Evolutionary conservation across 2,329 filamentous ascomycete genomes (phyloP).

Genomic region (Xylariales sp.): DNA sequence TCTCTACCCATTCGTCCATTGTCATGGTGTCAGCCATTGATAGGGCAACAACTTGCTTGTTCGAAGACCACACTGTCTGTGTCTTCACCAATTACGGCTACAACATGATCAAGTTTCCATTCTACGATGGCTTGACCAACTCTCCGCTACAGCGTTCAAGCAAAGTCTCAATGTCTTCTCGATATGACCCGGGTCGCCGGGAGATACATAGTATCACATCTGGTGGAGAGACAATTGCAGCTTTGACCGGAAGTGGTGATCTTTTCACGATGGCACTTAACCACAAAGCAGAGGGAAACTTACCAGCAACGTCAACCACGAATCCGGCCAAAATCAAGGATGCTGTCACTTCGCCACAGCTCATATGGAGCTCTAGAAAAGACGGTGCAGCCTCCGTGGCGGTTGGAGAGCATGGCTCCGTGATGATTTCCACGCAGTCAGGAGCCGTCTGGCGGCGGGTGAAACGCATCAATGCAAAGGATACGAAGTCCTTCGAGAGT

Average conservation of each 20-base stretch:
- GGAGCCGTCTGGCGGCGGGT: slow-evolving; percentile 91
- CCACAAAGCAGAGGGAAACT: slow-evolving; percentile 57
- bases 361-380: slow-evolving; percentile 86
- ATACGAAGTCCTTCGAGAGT: slow-evolving; percentile 35
- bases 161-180: slow-evolving; percentile 59
- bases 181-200: slow-evolving; percentile 60
- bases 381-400: slow-evolving; percentile 81
- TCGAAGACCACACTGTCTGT: slow-evolving; percentile 85
- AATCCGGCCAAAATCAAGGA: slow-evolving; percentile 88
- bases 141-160: slow-evolving; percentile 53
- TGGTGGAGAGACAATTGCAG: slow-evolving; percentile 88
- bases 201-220: slow-evolving; percentile 73
- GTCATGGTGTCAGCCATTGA: slow-evolving; percentile 83
- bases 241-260: slow-evolving; percentile 77
- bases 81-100: slow-evolving; percentile 96
- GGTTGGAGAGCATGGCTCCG: slow-evolving; percentile 87
- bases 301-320: slow-evolving; percentile 69
- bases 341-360: slow-evolving; percentile 70
- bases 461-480: slow-evolving; percentile 76
- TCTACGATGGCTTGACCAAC: slow-evolving; percentile 65
- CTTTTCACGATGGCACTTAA: slow-evolving; percentile 81
- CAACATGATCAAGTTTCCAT: slow-evolving; percentile 79
- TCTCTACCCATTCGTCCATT: slow-evolving; percentile 62
- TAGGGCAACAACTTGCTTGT: slow-evolving; percentile 76
- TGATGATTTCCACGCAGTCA: slow-evolving; percentile 88